Evolutionary conservation across 179 eudicot genomes (phyloP).

Genomic region (Silene vulgaris): DNA sequence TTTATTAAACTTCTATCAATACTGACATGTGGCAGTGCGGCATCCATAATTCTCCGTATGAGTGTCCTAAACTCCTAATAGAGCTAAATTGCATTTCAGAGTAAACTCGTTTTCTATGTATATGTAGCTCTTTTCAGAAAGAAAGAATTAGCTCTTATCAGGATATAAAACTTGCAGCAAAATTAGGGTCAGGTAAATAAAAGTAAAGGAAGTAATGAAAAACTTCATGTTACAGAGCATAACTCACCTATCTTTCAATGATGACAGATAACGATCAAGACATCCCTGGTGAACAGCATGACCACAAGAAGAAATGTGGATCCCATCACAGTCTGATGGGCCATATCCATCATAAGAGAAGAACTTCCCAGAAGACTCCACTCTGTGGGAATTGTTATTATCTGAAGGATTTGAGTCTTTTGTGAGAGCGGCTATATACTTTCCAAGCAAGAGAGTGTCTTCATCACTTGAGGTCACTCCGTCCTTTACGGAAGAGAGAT

Average conservation of each 20-base stretch:
- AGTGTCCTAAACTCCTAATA: neutral
- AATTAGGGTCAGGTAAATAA: neutral
- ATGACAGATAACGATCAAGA: constrained; percentile 86
- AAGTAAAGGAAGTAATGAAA: neutral
- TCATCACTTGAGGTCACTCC: constrained; percentile 23
- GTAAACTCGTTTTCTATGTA: neutral
- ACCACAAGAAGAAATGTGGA: constrained; percentile 93
- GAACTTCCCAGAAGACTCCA: constrained; percentile 33
- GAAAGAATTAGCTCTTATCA: neutral
- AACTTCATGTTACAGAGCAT: neutral
- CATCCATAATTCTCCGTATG: neutral
- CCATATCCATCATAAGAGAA: constrained; percentile 57
- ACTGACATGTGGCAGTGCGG: constrained; percentile 7
- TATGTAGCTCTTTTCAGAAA: neutral
- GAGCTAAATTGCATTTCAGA: neutral
- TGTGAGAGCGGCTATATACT: constrained; percentile 64
- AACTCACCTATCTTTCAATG: constrained; percentile 79
- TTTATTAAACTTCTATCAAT: neutral
- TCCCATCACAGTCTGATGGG: constrained; percentile 73
- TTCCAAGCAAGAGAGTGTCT: constrained; percentile 59
- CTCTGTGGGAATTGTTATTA: constrained; percentile 30
- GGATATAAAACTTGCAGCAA: neutral
- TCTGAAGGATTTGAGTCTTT: constrained; percentile 55
- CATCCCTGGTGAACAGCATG: constrained; percentile 97
- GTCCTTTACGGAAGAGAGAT: constrained; percentile 23